Evolutionary conservation across 2,329 filamentous ascomycete species (phyloP), one percentile per base, ranked within the genome.

Genomic region (Neofusicoccum kwambonambiense): DNA sequence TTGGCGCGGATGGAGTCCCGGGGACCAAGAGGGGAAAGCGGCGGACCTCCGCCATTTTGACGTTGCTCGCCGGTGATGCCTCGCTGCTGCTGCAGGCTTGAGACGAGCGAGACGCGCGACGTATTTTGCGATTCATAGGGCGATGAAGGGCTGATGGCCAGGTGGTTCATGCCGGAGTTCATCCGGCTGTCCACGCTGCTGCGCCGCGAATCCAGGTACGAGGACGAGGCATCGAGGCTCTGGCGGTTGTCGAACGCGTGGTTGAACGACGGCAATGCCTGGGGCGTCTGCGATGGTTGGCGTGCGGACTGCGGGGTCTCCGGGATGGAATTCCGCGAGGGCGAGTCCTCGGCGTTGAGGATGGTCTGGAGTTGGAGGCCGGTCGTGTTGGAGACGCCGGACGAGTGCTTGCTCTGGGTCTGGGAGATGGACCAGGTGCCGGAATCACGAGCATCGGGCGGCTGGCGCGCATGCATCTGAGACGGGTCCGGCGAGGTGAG

Each of bases 141-240:
- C 6, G 89, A 90, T 1, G 83, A 83, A 51, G 84, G 84, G 60
- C 87, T 87, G 56, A 93, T 82, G 69, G 87, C 84, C 77, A 93
- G 84, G 51, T 91, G 88, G 64, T 83, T 85, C 75, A 93, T 88
- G 50, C 85, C 85, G 68, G 88, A 86, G 71, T 91, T 91, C 74
- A 93, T 89, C 67, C 90, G 86, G 76, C 90, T 92, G 76, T 93
- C 90, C 4, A 93, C 89, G 70, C 90, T 93, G 77, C 92, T 91
- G 61, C 91, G 86, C 65, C 90, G 85, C 54, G 88, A 87, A 56
- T 88, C 83, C 41, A 82, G 75, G 22, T 84, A 80, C 0, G 81
- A 78, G 37, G 77, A 73, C 5, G 44, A 44, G 22, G 80, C 79
- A 56, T 87, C 85, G 51, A 83, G 80, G 67, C 84, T 85, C 45